Base-by-base conservation (phyloP, 2,329 filamentous ascomycete species). In the Calonectria hongkongensis region DNA sequence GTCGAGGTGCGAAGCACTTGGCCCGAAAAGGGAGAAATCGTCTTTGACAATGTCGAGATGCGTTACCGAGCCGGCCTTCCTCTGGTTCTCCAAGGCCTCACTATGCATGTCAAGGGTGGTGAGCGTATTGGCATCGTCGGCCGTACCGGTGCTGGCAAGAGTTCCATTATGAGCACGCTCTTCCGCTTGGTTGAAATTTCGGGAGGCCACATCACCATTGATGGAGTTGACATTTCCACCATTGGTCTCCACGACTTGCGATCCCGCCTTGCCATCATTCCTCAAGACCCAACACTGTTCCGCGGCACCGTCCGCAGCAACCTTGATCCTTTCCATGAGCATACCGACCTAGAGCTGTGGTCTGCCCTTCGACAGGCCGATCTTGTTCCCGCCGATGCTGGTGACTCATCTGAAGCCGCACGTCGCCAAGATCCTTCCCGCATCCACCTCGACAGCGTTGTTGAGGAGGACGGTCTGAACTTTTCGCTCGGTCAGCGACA, bases 401-500 rank as follows among this genome's bases (percentile, higher is more conserved):
- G 90, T 30, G 85, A 88, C 58, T 90, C 92, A 45, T 92, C 96
- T 64, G 92, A 95, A 73, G 92, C 98, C 25, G 69, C 68, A 27
- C 94, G 97, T 82, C 92, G 89, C 18, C 83, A 91, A 0, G 95
- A 98, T 2, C 93, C 80, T 9, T 81, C 83, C 2, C 92, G 94
- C 69, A 94, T 98, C 73, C 92, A 95, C 76, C 92, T 99, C 27
- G 96, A 98, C 84, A 93, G 90, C 18, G 81, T 91, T 2, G 96
- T 98, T 2, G 95, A 98, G 79, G 97, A 98, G 82, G 96, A 98
- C 85, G 97, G 97, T 0, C 89, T 98, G 73, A 98, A 98, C 85
- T 98, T 98, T 87, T 98, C 95, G 0, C 92, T 98, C 12, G 96
- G 96, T 8, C 96, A 98, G 85, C 92, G 97, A 3, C 97, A 98